These are phyloP conservation scores for Rhizopus microsporus DNA, from an alignment of 371 early-diverging fungal species.

Conservation along the genomic window DNA sequence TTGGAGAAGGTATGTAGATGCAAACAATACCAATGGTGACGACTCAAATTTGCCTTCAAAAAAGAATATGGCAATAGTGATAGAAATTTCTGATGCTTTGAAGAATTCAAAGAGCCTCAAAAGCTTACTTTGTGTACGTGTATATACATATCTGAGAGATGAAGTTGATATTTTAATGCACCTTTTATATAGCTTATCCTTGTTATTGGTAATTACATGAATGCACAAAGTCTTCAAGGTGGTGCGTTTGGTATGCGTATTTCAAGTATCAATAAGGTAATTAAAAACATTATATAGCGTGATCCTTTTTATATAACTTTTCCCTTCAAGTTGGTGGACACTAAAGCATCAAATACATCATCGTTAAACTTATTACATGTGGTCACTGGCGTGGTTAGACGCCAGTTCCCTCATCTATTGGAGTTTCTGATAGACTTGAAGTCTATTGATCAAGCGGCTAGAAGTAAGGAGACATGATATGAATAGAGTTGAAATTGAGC, in stretches of 20 bases:
- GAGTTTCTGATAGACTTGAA: slow-evolving; percentile 37
- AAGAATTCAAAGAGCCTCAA: slow-evolving; percentile 42
- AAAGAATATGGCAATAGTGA: slow-evolving; percentile 49
- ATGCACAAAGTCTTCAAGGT: slow-evolving; percentile 55
- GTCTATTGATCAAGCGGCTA: slow-evolving; percentile 32
- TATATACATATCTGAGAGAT: slow-evolving; percentile 16
- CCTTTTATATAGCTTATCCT: slow-evolving; percentile 19
- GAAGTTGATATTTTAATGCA: slow-evolving; percentile 26
- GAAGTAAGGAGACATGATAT: slow-evolving; percentile 16
- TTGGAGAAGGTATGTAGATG: slow-evolving; percentile 9
- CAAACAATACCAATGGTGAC: slow-evolving; percentile 26
- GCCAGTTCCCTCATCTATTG: slow-evolving; percentile 50
- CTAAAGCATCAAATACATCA: slow-evolving; percentile 42
- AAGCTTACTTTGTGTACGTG: slow-evolving; percentile 49
- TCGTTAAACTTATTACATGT: slow-evolving; percentile 48
- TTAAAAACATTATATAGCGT: background rate
- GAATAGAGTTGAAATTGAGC: background rate
- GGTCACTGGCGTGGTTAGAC: slow-evolving; percentile 35
- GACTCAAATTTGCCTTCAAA: slow-evolving; percentile 29
- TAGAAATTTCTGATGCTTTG: slow-evolving; percentile 46
- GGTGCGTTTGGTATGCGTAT: slow-evolving; percentile 63
- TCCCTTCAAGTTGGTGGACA: slow-evolving; percentile 41
- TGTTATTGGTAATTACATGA: slow-evolving; percentile 64
- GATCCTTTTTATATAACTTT: background rate
- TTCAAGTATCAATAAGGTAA: slow-evolving; percentile 54